Evolutionary conservation across 495 filamentous ascomycete genomes (phyloP).

Genomic region (Xylaria curta): DNA sequence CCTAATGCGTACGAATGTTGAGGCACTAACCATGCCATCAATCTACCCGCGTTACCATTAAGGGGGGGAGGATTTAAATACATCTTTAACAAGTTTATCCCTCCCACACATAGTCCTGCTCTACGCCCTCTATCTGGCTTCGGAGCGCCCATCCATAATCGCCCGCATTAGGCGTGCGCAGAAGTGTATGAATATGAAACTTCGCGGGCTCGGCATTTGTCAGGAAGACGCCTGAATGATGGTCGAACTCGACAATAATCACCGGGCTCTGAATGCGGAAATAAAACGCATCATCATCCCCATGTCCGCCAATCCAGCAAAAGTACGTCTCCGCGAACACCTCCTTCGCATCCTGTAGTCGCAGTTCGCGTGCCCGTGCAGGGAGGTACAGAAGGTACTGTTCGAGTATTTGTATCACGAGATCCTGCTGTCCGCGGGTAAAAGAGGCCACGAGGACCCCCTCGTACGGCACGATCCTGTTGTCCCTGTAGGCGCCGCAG

Average conservation of each 20-base stretch:
- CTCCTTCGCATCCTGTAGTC: constrained; percentile 56
- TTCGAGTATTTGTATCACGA: constrained; percentile 61
- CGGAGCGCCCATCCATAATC: constrained; percentile 69
- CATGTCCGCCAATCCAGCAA: constrained; percentile 73
- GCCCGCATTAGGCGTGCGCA: constrained; percentile 73
- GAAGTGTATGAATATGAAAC: constrained; percentile 77
- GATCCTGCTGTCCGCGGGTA: constrained; percentile 51
- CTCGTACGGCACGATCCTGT: constrained; percentile 76
- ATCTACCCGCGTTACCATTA: background rate
- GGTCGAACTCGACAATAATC: constrained; percentile 76
- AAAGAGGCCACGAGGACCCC: constrained; percentile 61
- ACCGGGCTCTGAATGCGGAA: constrained; percentile 78
- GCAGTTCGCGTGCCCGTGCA: constrained; percentile 51
- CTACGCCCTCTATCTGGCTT: constrained; percentile 33
- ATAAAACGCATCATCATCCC: constrained; percentile 73
- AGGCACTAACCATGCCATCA: background rate
- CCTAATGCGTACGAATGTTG: too few relatives aligned
- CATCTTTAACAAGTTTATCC: constrained; percentile 23
- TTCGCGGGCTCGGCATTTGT: constrained; percentile 73
- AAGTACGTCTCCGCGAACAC: constrained; percentile 74
- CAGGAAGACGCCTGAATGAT: constrained; percentile 80
- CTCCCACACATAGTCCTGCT: constrained; percentile 54
- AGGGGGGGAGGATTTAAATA: background rate
- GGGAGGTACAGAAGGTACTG: constrained; percentile 73
- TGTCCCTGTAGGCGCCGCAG: constrained; percentile 77